Conservation (phyloP, 164 flowering plant genomes). For the Annona squamosa region DNA sequence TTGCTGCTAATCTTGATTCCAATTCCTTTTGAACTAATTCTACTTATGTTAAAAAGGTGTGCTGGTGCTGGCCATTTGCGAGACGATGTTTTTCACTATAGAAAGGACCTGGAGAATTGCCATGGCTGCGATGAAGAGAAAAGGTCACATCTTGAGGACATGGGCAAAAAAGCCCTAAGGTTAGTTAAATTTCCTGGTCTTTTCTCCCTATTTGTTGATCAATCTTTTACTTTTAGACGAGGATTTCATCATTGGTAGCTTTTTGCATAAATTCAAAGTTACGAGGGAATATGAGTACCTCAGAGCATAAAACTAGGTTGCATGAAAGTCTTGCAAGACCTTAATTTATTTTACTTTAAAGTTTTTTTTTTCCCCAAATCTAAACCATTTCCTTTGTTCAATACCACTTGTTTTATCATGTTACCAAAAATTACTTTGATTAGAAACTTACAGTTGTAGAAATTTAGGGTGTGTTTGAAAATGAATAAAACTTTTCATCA, state of each 20-base stretch:
- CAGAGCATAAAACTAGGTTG: not conserved
- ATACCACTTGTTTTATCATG: too few species aligned
- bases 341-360: too few species aligned
- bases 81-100: conserved; percentile 65
- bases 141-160: conserved; percentile 58
- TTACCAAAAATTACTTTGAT: too few species aligned
- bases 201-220: not conserved
- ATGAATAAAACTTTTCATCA: too few species aligned
- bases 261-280: not conserved
- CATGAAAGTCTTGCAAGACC: too few species aligned
- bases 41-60: conserved; percentile 46
- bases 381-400: too few species aligned
- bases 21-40: not conserved
- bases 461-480: too few species aligned
- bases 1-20: not conserved
- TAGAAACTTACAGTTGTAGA: too few species aligned
- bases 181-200: conserved; percentile 22
- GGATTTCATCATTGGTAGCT: not conserved
- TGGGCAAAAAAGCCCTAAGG: conserved; percentile 92
- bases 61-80: conserved; percentile 87
- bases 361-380: too few species aligned
- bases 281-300: not conserved
- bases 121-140: conserved; percentile 55
- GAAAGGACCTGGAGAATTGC: conserved; percentile 51
- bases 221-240: not conserved